Conservation (phyloP, 2,329 filamentous ascomycete genomes). For the Bipolaris gigantea region DNA sequence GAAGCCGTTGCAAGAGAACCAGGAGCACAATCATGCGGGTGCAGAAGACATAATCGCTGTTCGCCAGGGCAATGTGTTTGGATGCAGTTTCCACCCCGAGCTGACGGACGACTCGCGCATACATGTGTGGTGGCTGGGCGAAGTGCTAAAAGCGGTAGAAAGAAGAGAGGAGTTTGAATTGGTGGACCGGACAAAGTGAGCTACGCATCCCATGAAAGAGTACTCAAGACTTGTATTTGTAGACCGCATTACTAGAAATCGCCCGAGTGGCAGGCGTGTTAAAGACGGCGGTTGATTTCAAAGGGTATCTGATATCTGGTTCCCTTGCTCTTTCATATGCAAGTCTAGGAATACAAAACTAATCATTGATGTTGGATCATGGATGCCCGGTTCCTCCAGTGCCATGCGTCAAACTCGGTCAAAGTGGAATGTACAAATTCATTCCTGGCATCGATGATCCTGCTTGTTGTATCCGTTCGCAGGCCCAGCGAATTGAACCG, state of each 20-base stretch:
- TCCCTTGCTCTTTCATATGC: not conserved
- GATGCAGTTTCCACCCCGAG: slow-evolving; percentile 95
- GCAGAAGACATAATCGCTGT: slow-evolving; percentile 80
- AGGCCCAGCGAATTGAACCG: not conserved
- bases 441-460: not conserved
- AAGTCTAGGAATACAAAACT: not conserved
- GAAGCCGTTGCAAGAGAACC: slow-evolving; percentile 51
- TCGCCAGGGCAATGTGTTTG: slow-evolving; percentile 86
- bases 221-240: not conserved
- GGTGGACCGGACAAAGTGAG: slow-evolving; percentile 27
- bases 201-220: not conserved
- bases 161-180: slow-evolving; percentile 38
- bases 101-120: slow-evolving; percentile 85
- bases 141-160: slow-evolving; percentile 56
- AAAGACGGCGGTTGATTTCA: slow-evolving; percentile 3
- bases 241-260: not conserved
- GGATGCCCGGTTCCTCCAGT: slow-evolving; percentile 25
- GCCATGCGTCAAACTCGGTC: slow-evolving; percentile 3
- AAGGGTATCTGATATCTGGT: slow-evolving; percentile 1
- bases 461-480: not conserved
- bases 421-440: not conserved
- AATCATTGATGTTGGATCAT: slow-evolving; percentile 1
- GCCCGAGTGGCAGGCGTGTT: slow-evolving; percentile 13
- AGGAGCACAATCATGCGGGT: slow-evolving; percentile 50
- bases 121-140: slow-evolving; percentile 88